Base-by-base conservation (phyloP, 192 early-diverging fungal species). In the Backusella circina region DNA sequence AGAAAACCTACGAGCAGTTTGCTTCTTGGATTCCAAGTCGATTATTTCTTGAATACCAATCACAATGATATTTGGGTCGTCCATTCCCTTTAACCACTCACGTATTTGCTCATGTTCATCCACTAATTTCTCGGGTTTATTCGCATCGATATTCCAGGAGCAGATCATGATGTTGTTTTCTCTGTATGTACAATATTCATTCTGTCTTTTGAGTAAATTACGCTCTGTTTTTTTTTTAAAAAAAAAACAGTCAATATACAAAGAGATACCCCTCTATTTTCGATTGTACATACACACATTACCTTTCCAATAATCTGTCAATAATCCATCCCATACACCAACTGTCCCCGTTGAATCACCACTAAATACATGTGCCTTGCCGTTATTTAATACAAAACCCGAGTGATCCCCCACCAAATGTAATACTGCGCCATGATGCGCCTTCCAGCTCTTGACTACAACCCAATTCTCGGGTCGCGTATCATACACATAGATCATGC, bases 71-170 rank as follows among this genome's bases (percentile, higher is more conserved):
- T 95, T 91, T 16, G 95, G 94, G 8, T 84, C 78, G 7, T 87
- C 75, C 32, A 82, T 83, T 9, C 81, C 78, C 0, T 80, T 81
- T 9, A 84, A 77, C 87, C 84, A 91, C 21, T 75, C 80, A 71
- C 31, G 77, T 57, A 88, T 77, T 71, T 80, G 83, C 7, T 86
- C 75, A 23, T 90, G 86, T 18, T 84, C 81, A 47, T 79, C 75
- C 38, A 70, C 79, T 75, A 97, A 80, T 16, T 87, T 88, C 13
- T 90, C 86, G 1, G 96, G 95, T 83, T 97, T 99, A 41, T 83
- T 86, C 1, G 96, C 91, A 82, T 96, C 96, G 67, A 95, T 92
- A 82, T 99, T 99, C 93, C 93, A 99, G 57, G 93, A 95, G 74
- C 92, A 93, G n/a, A 98, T 88, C 70, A 97, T 81, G n/a, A 97